Base-by-base conservation (phyloP, 2,329 filamentous ascomycete species). In the Fusarium subtropicale region DNA sequence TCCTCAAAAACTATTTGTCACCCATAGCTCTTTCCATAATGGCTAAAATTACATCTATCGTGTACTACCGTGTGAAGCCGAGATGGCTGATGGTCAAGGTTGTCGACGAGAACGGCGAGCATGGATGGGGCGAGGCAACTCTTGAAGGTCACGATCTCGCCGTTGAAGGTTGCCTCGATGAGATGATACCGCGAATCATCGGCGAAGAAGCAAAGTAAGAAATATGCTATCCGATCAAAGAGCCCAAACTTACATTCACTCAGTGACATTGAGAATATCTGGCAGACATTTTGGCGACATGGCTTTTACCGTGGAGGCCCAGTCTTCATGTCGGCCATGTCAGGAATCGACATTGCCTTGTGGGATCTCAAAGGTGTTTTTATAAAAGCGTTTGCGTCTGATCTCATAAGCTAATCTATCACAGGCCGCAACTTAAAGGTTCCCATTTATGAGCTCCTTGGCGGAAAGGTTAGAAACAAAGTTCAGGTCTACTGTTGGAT, bases 1-100 rank as follows among this genome's bases (percentile, higher is more conserved):
- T 22, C n/a, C n/a, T 22, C 2, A 20, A 38, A 8, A 39, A 20
- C 22, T n/a, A 22, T 3, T 11, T 12, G 3, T 39, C 12, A 13
- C 4, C 18, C 9, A 10, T 12, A 30, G 9, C 9, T 3, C 10
- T 18, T 39, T 3, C 4, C 4, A 67, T 8, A 1, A 79, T 79
- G 78, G 76, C 69, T 1, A 78, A 77, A 42, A 79, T 80, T 4
- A 42, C 73, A 13, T 62, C 56, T 9, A 88, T 93, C 44, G 90
- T 92, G 71, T 92, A 93, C 75, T 93, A 93, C 76, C 86, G 91
- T 20, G 88, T 93, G 11, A 89, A 90, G 46, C 91, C 91, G 16
- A 84, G 91, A 41, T 94, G 91, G 91, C 83, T 94, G 2, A 92
- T 93, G 69, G 91, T 93, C 69, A 94, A 93, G 77, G 86, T 94